These are phyloP conservation scores for Cordyceps tenuipes DNA, from an alignment of 2,329 filamentous ascomycete species.

Conservation along the genomic window DNA sequence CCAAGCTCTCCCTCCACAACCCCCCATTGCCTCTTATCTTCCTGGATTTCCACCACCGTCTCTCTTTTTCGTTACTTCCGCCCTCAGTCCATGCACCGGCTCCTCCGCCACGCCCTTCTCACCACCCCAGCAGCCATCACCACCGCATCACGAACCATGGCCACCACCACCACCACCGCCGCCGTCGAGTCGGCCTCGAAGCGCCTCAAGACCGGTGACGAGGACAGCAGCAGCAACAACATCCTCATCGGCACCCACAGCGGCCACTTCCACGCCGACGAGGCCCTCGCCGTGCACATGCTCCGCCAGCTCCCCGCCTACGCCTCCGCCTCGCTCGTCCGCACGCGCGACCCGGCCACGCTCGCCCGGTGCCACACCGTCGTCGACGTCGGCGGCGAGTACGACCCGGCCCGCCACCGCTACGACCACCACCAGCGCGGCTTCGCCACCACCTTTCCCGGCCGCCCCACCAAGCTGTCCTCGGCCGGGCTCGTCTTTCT, in stretches of 20 bases:
- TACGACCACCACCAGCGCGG: slow-evolving; percentile 97
- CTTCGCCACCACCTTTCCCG: slow-evolving; percentile 79
- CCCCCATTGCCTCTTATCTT: too few relatives aligned
- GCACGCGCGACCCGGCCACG: slow-evolving; percentile 74
- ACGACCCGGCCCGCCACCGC: slow-evolving; percentile 66
- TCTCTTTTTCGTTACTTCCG: too few relatives aligned
- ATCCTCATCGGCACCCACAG: slow-evolving; percentile 86
- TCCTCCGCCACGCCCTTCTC: slow-evolving; percentile 4
- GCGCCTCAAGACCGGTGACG: slow-evolving; percentile 65
- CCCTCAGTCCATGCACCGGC: neutral
- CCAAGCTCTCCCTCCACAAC: too few relatives aligned
- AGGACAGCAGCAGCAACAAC: slow-evolving; percentile 11
- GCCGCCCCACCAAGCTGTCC: slow-evolving; percentile 77
- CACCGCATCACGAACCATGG: slow-evolving; percentile 24
- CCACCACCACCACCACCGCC: slow-evolving; percentile 33
- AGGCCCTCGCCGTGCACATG: slow-evolving; percentile 94
- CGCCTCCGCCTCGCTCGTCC: slow-evolving; percentile 62
- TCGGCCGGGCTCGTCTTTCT: slow-evolving; percentile 91
- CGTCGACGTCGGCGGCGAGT: slow-evolving; percentile 95
- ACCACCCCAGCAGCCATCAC: slow-evolving; percentile 8
- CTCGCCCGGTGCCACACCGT: slow-evolving; percentile 86
- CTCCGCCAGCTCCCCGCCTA: slow-evolving; percentile 84
- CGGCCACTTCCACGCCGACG: slow-evolving; percentile 98
- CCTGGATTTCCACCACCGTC: too few relatives aligned
- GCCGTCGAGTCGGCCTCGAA: slow-evolving; percentile 60